Percentiles rank a stretch among this genome's conserved stretches.
These are phyloP conservation scores for Hypoxylon sp. DNA, from an alignment of 2,329 filamentous ascomycete species.

Conservation along the genomic window DNA sequence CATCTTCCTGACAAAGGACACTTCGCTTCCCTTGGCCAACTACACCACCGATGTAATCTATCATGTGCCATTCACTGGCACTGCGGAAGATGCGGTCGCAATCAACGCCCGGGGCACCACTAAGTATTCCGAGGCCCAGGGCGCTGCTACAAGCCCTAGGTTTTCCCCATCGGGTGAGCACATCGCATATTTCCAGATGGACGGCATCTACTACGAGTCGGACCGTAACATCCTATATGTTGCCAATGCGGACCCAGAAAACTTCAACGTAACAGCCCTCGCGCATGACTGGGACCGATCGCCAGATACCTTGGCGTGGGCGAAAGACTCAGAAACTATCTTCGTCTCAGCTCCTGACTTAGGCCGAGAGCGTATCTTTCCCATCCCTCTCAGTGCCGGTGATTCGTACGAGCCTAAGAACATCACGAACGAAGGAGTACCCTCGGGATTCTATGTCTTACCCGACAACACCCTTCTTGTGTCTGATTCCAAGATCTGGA, in stretches of 20 bases:
- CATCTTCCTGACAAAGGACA: conserved; percentile 71
- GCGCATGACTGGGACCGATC: conserved; percentile 55
- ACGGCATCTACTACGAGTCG: conserved; percentile 70
- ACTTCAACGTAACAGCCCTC: conserved; percentile 58
- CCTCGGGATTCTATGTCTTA: conserved; percentile 51
- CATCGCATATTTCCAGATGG: conserved; percentile 74
- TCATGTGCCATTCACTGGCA: conserved; percentile 54
- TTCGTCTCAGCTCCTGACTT: conserved; percentile 53
- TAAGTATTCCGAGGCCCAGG: conserved; percentile 53
- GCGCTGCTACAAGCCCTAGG: conserved; percentile 55
- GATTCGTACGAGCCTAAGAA: conserved; percentile 53
- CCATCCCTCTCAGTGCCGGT: conserved; percentile 51
- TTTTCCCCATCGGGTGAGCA: conserved; percentile 72
- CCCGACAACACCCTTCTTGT: conserved; percentile 52
- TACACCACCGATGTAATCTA: conserved; percentile 62
- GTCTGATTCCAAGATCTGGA: conserved; percentile 57
- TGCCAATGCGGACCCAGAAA: conserved; percentile 63
- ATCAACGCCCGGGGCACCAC: conserved; percentile 55
- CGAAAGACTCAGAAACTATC: conserved; percentile 50
- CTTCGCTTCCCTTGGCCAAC: conserved; percentile 67
- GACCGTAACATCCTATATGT: conserved; percentile 56
- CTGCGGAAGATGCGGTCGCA: conserved; percentile 51
- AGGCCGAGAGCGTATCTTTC: conserved; percentile 53
- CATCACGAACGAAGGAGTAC: conserved; percentile 54
- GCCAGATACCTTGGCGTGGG: conserved; percentile 50